phyloP scores from a whole-genome alignment of 1,284 basidiomycete genomes.

The Cutaneotrichosporon daszewskae region DNA sequence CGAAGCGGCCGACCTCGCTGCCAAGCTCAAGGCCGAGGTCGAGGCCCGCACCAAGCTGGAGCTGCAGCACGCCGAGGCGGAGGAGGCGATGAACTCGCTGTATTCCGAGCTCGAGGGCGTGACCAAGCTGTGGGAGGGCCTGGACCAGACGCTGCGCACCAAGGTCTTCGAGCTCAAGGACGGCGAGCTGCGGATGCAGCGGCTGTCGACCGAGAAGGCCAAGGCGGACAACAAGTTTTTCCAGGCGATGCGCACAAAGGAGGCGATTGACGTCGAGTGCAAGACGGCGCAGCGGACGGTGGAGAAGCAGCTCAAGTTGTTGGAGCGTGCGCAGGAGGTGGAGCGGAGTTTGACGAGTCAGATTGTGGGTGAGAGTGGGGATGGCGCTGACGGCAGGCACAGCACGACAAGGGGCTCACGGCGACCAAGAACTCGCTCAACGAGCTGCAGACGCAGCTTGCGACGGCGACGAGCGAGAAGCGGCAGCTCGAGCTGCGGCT shows the following conservation, averaged over 20 bases:
- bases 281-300: slow-evolving; percentile 60
- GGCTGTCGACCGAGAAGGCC: slow-evolving; percentile 67
- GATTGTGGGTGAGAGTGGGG: slow-evolving; percentile 51
- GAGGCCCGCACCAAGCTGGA: slow-evolving; percentile 58
- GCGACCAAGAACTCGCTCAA: slow-evolving; percentile 49
- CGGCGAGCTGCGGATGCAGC: slow-evolving; percentile 69
- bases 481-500: slow-evolving; percentile 34
- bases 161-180: slow-evolving; percentile 75
- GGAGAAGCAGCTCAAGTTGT: slow-evolving; percentile 71
- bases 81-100: slow-evolving; percentile 60
- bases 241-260: slow-evolving; percentile 81
- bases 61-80: slow-evolving; percentile 48
- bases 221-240: slow-evolving; percentile 96
- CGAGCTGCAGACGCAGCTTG: slow-evolving; percentile 48
- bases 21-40: slow-evolving; percentile 60
- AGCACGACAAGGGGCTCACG: slow-evolving; percentile 52
- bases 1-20: slow-evolving; percentile 54
- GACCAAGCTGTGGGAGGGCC: slow-evolving; percentile 78
- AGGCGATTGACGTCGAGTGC: slow-evolving; percentile 70
- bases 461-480: slow-evolving; percentile 42
- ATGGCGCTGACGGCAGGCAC: slow-evolving; percentile 46
- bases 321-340: slow-evolving; percentile 64
- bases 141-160: slow-evolving; percentile 73
- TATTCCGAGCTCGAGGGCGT: slow-evolving; percentile 82
- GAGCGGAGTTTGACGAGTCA: slow-evolving; percentile 59